A percentile compares a stretch with the other conserved stretches of the same genome.
phyloP scores from a whole-genome alignment of 441 rosid species.

The Brassica hybrid region DNA sequence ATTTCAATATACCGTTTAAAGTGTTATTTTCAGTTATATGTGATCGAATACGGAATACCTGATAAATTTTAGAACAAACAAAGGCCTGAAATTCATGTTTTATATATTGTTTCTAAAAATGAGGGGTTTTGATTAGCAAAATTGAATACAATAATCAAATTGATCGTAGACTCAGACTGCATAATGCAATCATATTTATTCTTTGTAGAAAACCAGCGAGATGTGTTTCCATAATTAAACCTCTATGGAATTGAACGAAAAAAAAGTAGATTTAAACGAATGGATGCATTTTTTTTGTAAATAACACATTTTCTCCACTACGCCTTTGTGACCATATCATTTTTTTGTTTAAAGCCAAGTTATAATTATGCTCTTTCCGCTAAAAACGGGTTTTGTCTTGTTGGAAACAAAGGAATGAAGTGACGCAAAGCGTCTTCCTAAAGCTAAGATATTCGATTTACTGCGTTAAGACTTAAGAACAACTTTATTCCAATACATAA shows the following conservation, averaged over 20 bases:
- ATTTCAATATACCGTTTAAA: no score
- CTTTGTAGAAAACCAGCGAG: background rate
- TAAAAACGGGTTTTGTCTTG: slow-evolving; percentile 44
- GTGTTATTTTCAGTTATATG: no score
- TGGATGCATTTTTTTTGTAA: background rate
- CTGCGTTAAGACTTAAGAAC: slow-evolving; percentile 14
- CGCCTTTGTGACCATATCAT: slow-evolving; percentile 36
- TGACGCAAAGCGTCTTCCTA: slow-evolving; percentile 47
- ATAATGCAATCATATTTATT: background rate
- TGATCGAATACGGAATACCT: no score
- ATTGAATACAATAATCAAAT: no score
- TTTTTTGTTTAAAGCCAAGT: slow-evolving; percentile 41
- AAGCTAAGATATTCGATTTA: slow-evolving; percentile 40
- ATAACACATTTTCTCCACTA: background rate
- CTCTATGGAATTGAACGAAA: slow-evolving; percentile 6
- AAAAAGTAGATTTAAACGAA: background rate
- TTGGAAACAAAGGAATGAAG: slow-evolving; percentile 39
- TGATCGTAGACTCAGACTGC: no score
- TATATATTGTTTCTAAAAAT: no score
- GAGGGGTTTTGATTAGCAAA: no score
- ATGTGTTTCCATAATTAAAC: background rate
- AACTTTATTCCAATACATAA: slow-evolving; percentile 28
- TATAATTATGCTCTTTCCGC: slow-evolving; percentile 47
- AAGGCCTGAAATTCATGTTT: no score
- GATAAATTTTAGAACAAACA: no score